Percentiles rank a stretch among this genome's conserved stretches.
Evolutionary conservation across 1,284 basidiomycete genomes (phyloP).

Genomic region (Ceratobasidium sp.): DNA sequence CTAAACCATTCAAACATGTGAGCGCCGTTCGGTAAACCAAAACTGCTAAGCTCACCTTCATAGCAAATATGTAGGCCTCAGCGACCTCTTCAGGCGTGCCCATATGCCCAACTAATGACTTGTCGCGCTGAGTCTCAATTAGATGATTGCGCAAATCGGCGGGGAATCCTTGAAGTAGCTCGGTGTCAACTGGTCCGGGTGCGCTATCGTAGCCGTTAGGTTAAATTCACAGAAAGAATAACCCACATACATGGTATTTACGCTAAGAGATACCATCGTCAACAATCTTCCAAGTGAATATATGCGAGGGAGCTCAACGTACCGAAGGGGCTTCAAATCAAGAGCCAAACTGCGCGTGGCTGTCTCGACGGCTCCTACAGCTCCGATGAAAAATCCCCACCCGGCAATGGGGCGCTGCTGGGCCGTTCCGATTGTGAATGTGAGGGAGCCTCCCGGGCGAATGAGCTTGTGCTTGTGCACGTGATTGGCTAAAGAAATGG

Average conservation of each 20-base stretch:
- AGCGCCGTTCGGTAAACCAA: not conserved
- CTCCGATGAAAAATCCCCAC: not conserved
- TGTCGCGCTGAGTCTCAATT: not conserved
- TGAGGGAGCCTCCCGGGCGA: conserved; percentile 25
- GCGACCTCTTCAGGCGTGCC: conserved; percentile 23
- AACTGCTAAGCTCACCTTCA: not conserved
- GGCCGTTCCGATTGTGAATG: not conserved
- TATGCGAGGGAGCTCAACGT: not conserved
- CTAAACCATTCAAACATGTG: no score
- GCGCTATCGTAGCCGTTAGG: not conserved
- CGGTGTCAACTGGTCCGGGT: conserved; percentile 13
- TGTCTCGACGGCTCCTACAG: conserved; percentile 27
- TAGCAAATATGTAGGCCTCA: conserved; percentile 37
- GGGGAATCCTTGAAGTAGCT: not conserved
- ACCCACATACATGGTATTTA: not conserved
- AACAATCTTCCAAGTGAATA: not conserved
- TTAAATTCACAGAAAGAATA: no score
- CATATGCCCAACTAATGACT: conserved; percentile 2
- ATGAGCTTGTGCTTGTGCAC: conserved; percentile 21
- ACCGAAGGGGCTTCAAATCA: conserved; percentile 36
- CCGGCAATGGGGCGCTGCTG: not conserved
- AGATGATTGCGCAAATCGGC: not conserved
- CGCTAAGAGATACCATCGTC: not conserved
- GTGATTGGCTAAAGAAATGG: conserved; percentile 16
- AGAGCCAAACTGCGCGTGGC: conserved; percentile 22